A percentile compares a stretch with the other conserved stretches of the same genome.
phyloP scores from a whole-genome alignment of 164 flowering plant species.

The Stephania cephalantha region DNA sequence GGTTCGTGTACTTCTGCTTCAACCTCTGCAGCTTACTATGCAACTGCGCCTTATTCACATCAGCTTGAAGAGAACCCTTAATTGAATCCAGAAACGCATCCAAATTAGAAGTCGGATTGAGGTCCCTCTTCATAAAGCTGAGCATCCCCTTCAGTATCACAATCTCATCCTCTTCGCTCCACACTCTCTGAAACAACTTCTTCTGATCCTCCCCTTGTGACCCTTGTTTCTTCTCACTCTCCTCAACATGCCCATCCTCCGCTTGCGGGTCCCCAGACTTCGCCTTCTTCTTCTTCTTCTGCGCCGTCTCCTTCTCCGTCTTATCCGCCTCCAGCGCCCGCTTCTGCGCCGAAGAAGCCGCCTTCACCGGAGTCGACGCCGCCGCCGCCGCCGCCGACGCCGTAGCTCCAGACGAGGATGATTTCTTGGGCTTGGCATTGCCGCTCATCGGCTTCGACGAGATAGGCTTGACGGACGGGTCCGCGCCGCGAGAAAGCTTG shows the following conservation, averaged over 20 bases:
- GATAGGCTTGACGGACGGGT: constrained; percentile 6
- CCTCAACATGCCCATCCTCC: neutral
- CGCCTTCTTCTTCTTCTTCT: constrained; percentile 9
- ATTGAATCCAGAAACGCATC: constrained; percentile 29
- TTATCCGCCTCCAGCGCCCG: neutral
- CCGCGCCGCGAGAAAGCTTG: neutral
- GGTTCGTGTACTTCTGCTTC: constrained; percentile 35
- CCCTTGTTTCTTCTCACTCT: constrained; percentile 8
- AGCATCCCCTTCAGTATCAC: constrained; percentile 36
- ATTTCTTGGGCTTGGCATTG: constrained; percentile 2
- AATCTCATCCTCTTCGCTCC: constrained; percentile 48
- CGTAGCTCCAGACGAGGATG: neutral
- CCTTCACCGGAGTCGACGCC: neutral
- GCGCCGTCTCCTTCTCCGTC: neutral
- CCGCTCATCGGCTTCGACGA: constrained; percentile 9
- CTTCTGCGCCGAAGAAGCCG: neutral
- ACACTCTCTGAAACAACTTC: constrained; percentile 21
- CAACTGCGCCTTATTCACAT: constrained; percentile 27
- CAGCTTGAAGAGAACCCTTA: constrained; percentile 22
- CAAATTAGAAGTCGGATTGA: constrained; percentile 19
- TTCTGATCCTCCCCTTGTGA: neutral
- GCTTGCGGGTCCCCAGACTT: neutral
- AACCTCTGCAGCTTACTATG: constrained; percentile 34
- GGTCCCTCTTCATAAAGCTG: constrained; percentile 26
- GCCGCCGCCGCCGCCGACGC: neutral